phyloP scores from a whole-genome alignment of 2,329 filamentous ascomycete genomes.

The Metarhizium brunneum region DNA sequence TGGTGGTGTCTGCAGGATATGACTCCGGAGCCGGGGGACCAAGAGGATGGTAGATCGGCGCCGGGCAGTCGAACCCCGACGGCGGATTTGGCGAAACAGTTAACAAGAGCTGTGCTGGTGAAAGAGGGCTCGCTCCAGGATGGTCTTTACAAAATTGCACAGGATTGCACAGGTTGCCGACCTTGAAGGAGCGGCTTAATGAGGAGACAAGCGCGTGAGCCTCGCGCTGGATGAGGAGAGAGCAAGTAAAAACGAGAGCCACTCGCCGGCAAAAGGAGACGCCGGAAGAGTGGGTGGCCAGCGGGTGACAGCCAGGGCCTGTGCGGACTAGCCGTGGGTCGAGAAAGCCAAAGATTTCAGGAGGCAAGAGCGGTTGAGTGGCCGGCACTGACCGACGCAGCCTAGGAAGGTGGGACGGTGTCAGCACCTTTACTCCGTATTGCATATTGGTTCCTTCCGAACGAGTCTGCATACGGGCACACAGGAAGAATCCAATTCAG shows the following conservation, averaged over 20 bases:
- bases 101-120: background rate
- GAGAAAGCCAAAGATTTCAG: background rate
- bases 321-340: background rate
- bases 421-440: background rate
- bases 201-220: constrained; percentile 8
- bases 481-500: no score
- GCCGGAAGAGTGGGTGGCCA: constrained; percentile 3
- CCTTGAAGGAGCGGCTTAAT: constrained; percentile 1
- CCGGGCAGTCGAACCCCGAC: constrained; percentile 3
- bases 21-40: constrained; percentile 8
- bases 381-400: background rate
- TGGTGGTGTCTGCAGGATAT: constrained; percentile 3
- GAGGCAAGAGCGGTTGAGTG: background rate
- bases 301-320: background rate
- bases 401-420: background rate
- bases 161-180: background rate
- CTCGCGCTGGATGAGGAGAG: constrained; percentile 8
- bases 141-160: background rate
- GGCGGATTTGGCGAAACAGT: background rate
- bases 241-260: constrained; percentile 1
- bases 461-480: background rate
- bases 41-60: background rate
- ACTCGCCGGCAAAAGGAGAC: constrained; percentile 4
- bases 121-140: background rate
- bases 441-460: background rate